Base-by-base conservation (phyloP, 169 alveolate genomes). In the Neospora caninum region DNA sequence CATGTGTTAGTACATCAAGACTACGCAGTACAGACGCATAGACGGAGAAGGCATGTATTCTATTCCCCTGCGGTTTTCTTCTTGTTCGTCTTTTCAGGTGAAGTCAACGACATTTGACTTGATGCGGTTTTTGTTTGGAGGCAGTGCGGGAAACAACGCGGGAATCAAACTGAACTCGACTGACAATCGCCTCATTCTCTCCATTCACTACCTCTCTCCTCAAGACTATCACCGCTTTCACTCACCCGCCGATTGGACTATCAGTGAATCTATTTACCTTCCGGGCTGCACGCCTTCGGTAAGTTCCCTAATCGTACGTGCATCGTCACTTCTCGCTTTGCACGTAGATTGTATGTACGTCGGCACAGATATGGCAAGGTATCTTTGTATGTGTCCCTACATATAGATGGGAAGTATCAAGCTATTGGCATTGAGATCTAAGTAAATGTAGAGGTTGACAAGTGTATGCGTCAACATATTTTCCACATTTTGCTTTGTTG, bases 251-350 rank as follows among this genome's bases (percentile, higher is more conserved):
- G 94, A 91, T 83, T 91, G 94, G 94, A 25, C 4, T 39, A 82
- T 86, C 16, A 29, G 34, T 13, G 39, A 73, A 16, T 67, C 73
- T 36, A 41, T 91, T 31, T 91, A 91, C n/a, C 67, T 91, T 38
- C 94, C 94, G 9, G 94, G 94, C 22, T 91, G 94, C 80, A 41
- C 54, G n/a, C 94, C 94, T 31, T 91, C 94, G n/a, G 94, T 91
- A 43, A 36, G 93, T 45, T 29, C 31, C 42, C 27, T 34, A 70
- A 16, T 13, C 27, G 64, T 53, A 18, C 18, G 18, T 18, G 64
- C 18, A 53, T 7, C 64, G n/a, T n/a, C n/a, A n/a, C n/a, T n/a
- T n/a, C n/a, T n/a, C n/a, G n/a, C n/a, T n/a, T n/a, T n/a, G n/a
- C n/a, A n/a, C n/a, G 10, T 22, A 22, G 4, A 69, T 27, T 69